A percentile compares a stretch with the other conserved stretches of the same genome.
Conservation (phyloP, 2,329 filamentous ascomycete species). For the Ophidiomyces ophidiicola region DNA sequence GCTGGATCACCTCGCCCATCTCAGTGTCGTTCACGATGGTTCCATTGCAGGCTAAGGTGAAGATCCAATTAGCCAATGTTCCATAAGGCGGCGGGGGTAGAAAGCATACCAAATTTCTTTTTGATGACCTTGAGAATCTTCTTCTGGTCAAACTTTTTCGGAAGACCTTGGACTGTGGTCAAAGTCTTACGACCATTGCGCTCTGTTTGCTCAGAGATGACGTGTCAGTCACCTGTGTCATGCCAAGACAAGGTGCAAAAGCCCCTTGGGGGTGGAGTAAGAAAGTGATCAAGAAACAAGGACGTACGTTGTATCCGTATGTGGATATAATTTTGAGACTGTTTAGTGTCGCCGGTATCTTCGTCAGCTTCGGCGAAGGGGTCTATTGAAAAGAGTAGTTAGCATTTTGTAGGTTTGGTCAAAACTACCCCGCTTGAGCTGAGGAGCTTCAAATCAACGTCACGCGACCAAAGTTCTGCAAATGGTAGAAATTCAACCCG, state of each 20-base stretch:
- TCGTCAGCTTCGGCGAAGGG: slow-evolving; percentile 99
- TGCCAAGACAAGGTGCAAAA: not conserved
- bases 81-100: not conserved
- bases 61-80: slow-evolving; percentile 13
- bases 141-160: slow-evolving; percentile 98
- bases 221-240: slow-evolving; percentile 18
- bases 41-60: slow-evolving; percentile 82
- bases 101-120: slow-evolving; percentile 92
- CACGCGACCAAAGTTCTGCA: not conserved
- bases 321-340: slow-evolving; percentile 96
- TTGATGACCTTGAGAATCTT: slow-evolving; percentile 99
- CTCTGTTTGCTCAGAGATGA: slow-evolving; percentile 46
- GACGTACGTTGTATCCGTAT: slow-evolving; percentile 96
- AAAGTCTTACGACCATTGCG: slow-evolving; percentile 99
- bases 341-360: slow-evolving; percentile 89
- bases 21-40: slow-evolving; percentile 91
- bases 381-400: slow-evolving; percentile 47
- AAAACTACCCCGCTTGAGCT: slow-evolving; percentile 28
- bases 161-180: slow-evolving; percentile 97
- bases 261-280: slow-evolving; percentile 6
- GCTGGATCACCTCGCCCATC: slow-evolving; percentile 99
- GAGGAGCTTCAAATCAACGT: slow-evolving; percentile 9
- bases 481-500: not conserved
- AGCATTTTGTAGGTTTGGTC: slow-evolving; percentile 14
- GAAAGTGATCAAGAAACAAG: slow-evolving; percentile 7